Percentiles rank a stretch among this genome's conserved stretches.
Evolutionary conservation across 495 filamentous ascomycete species (phyloP).

Genomic region (Aspergillus sparsus): DNA sequence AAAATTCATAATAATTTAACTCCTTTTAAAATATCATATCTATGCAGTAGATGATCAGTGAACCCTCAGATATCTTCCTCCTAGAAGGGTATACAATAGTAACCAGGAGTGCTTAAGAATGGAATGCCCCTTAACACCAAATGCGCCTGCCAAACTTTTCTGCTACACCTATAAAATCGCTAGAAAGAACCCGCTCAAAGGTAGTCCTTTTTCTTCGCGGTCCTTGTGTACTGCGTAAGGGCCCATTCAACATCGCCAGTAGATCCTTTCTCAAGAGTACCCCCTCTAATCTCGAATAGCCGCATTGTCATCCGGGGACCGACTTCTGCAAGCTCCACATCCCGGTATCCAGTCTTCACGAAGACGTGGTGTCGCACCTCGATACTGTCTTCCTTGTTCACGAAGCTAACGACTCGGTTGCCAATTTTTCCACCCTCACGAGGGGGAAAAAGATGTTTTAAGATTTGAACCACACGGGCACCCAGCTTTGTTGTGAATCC

Average conservation of each 20-base stretch:
- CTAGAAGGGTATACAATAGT: constrained; percentile 29
- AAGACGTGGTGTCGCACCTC: constrained; percentile 84
- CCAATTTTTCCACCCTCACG: constrained; percentile 81
- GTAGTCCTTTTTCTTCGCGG: constrained; percentile 88
- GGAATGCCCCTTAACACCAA: constrained; percentile 27
- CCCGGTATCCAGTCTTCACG: constrained; percentile 80
- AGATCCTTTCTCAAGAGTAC: constrained; percentile 87
- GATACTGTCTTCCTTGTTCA: constrained; percentile 91
- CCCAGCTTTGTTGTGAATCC: constrained; percentile 86
- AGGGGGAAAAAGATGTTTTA: constrained; percentile 95
- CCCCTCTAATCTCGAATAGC: constrained; percentile 88
- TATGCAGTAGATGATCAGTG: not conserved
- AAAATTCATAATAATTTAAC: not conserved
- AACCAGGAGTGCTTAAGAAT: constrained; percentile 21
- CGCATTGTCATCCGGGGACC: constrained; percentile 96
- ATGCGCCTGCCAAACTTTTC: constrained; percentile 31
- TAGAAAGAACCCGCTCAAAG: constrained; percentile 51
- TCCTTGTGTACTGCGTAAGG: constrained; percentile 91
- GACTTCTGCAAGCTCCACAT: constrained; percentile 91
- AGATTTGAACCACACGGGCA: constrained; percentile 78
- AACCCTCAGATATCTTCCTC: constrained; percentile 16
- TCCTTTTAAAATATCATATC: not conserved
- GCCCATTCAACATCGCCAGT: constrained; percentile 97
- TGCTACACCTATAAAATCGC: not conserved
- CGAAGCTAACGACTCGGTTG: constrained; percentile 88